Conservation (phyloP, 345 rosid species). For the Syzygium jambos region DNA sequence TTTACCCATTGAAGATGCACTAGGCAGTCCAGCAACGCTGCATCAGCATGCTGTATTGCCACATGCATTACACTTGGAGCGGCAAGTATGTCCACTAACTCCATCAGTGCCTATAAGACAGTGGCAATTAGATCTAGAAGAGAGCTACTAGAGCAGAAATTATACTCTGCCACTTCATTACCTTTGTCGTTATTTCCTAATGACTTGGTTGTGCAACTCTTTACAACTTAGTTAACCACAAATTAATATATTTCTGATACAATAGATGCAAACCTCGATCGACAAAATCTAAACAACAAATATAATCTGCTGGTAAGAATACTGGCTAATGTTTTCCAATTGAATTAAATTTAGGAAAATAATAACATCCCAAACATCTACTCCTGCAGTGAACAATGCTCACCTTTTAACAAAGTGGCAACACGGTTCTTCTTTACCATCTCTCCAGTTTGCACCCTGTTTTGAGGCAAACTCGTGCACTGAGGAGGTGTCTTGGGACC, state of each 20-base stretch:
- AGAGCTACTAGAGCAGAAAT: slow-evolving; percentile 21
- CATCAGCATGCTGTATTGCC: slow-evolving; percentile 24
- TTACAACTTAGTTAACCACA: slow-evolving; percentile 2
- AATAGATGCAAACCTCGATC: not conserved
- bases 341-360: not conserved
- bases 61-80: slow-evolving; percentile 37
- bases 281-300: not conserved
- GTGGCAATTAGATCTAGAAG: slow-evolving; percentile 17
- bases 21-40: slow-evolving; percentile 1
- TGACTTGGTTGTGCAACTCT: slow-evolving; percentile 10
- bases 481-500: slow-evolving; percentile 23
- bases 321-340: not conserved
- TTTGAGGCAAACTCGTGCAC: slow-evolving; percentile 16
- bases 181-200: slow-evolving; percentile 38
- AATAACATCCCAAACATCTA: not conserved
- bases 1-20: not conserved
- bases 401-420: slow-evolving; percentile 22
- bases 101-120: slow-evolving; percentile 21
- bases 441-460: slow-evolving; percentile 14
- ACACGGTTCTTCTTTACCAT: slow-evolving; percentile 11
- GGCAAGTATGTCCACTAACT: slow-evolving; percentile 14
- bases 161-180: slow-evolving; percentile 27
- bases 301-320: not conserved
- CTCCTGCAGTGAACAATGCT: not conserved
- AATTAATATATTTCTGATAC: not conserved